Percentiles rank a stretch among this genome's conserved stretches.
Conservation (phyloP, 495 filamentous ascomycete genomes). For the Podospora sp. region DNA sequence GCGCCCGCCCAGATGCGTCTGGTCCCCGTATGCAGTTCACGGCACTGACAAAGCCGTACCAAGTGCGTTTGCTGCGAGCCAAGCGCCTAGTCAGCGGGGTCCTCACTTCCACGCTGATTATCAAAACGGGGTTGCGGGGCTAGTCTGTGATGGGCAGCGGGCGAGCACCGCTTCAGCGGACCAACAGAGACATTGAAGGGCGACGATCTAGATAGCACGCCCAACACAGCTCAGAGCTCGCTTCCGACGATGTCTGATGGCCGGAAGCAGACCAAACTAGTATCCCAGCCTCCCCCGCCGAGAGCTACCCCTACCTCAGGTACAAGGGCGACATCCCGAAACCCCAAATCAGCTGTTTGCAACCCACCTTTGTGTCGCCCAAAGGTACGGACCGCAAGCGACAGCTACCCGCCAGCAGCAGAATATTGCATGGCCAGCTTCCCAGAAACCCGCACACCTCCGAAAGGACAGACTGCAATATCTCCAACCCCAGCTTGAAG, state of each 20-base stretch:
- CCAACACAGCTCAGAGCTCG: neutral
- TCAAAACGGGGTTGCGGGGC: neutral
- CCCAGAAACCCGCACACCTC: neutral
- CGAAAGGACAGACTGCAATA: neutral
- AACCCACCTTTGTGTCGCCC: neutral
- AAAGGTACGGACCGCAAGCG: neutral
- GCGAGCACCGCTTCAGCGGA: neutral
- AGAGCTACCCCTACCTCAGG: neutral
- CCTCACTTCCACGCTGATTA: conserved; percentile 3
- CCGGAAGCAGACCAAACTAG: neutral
- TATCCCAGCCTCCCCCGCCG: neutral
- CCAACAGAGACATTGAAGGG: neutral
- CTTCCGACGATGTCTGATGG: neutral
- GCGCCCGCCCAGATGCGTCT: neutral
- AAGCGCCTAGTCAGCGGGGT: conserved; percentile 24
- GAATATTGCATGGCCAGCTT: neutral
- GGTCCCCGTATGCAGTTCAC: neutral
- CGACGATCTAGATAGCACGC: neutral
- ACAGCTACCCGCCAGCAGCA: too few species aligned
- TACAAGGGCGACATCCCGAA: neutral
- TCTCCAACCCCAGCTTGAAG: neutral
- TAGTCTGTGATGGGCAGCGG: neutral
- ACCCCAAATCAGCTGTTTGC: neutral
- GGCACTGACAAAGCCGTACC: neutral
- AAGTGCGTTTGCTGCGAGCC: conserved; percentile 11